Evolutionary conservation across 208 protist genomes (phyloP), one percentile per base, ranked within the genome.

Genomic region (Leishmania turanica): DNA sequence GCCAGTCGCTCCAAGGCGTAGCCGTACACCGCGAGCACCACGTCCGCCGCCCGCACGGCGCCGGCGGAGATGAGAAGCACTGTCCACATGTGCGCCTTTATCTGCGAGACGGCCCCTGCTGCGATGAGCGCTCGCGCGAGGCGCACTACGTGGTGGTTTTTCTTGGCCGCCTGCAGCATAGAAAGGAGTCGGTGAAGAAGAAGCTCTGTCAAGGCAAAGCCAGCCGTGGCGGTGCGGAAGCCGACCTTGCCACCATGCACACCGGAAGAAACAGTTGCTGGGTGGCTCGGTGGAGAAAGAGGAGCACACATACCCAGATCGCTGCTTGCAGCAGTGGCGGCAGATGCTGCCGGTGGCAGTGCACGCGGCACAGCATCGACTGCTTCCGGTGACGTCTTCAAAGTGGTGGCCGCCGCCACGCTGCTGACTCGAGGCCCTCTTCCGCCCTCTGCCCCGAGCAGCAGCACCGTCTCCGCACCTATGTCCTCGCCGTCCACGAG

Each of bases 11-110:
- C 56, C 73, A 77, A 77, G 24, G 87, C 90, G 45, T 81, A 53
- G 49, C 37, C 24, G 82, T 89, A 91, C 2, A 88, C 91, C 24
- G 75, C 83, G 24, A 95, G 82, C n/a, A 85, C 89, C 40, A 96
- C 79, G 80, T 96, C 93, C 8, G 65, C 85, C 37, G 90, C 88
- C 40, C 89, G 79, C 72, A 71, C 79, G 66, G 92, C 87, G 15
- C 91, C 93, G 17, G 90, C 91, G 17, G 93, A 85, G 53, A 96
- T 89, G 45, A 96, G 89, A 19, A 96, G 54, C 69, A 93, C 78
- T 64, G 85, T 94, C 91, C 93, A 96, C 56, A 91, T 82, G 71
- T 88, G 88, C 31, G 84, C 75, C 49, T 84, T 80, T 1, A 95
- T 78, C 27, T 79, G 47, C 40, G 68, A n/a, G 37, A 79, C 71